Percentiles rank a stretch among this genome's conserved stretches.
Evolutionary conservation across 192 early-diverging fungal genomes (phyloP).

Genomic region (Podila verticillata): DNA sequence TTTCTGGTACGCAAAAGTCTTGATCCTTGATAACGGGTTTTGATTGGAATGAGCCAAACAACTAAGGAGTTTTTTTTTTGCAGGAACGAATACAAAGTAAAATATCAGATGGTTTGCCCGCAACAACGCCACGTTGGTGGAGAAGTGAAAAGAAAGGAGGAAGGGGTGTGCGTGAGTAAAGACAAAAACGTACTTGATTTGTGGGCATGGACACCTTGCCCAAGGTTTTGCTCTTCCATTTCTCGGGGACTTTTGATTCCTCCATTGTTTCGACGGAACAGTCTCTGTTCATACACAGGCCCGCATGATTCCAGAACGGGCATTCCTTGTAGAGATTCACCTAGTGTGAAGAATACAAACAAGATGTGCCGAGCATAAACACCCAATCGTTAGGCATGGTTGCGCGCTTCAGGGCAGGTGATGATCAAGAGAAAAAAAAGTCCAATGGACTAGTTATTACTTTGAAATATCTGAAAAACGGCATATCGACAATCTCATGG

Average conservation of each 20-base stretch:
- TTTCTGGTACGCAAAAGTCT: constrained; percentile 79
- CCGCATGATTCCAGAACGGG: constrained; percentile 76
- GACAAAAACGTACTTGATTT: constrained; percentile 18
- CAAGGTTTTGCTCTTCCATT: constrained; percentile 23
- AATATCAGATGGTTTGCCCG: too few species aligned
- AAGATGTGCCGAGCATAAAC: background rate
- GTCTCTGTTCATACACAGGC: constrained; percentile 69
- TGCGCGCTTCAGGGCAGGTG: background rate
- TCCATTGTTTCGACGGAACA: constrained; percentile 77
- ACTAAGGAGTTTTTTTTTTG: constrained; percentile 44
- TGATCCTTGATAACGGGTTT: constrained; percentile 65
- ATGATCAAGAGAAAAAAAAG: constrained; percentile 1
- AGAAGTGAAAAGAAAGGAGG: constrained; percentile 28
- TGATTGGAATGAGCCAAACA: constrained; percentile 49
- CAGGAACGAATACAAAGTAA: background rate
- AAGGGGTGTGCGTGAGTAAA: too few species aligned
- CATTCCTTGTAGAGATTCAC: constrained; percentile 78
- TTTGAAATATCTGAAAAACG: constrained; percentile 93
- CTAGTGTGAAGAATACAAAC: constrained; percentile 26
- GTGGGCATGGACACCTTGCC: constrained; percentile 28
- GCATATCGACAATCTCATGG: constrained; percentile 80
- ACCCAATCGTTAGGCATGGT: too few species aligned
- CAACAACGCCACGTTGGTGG: background rate
- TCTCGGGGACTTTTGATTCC: constrained; percentile 52
- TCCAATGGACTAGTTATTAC: constrained; percentile 43